These are phyloP conservation scores for Tephrocybe sp. DNA, from an alignment of 768 basidiomycete species.

Conservation along the genomic window DNA sequence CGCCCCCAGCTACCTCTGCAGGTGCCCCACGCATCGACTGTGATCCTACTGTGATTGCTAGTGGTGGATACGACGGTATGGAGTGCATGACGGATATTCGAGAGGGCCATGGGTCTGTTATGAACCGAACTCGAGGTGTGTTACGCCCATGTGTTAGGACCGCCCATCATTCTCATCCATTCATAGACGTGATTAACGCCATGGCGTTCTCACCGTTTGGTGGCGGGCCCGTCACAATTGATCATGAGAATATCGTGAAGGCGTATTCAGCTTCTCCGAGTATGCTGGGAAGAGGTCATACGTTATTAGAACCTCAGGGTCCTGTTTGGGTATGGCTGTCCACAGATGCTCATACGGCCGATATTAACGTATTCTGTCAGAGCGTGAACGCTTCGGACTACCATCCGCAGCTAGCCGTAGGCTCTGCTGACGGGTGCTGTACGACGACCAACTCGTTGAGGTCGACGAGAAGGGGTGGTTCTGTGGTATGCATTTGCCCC, in stretches of 20 bases:
- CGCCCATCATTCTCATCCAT: background rate
- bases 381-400: slow-evolving; percentile 73
- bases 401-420: slow-evolving; percentile 82
- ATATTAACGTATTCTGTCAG: slow-evolving; percentile 35
- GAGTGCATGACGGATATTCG: slow-evolving; percentile 76
- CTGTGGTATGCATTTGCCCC: slow-evolving; percentile 52
- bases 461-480: slow-evolving; percentile 66
- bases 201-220: slow-evolving; percentile 66
- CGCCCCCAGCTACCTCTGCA: slow-evolving; percentile 50
- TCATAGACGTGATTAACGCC: slow-evolving; percentile 65
- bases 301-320: slow-evolving; percentile 69
- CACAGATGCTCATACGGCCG: background rate
- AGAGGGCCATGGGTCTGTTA: slow-evolving; percentile 60
- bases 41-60: slow-evolving; percentile 72
- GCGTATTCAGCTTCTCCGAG: slow-evolving; percentile 68
- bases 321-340: slow-evolving; percentile 75
- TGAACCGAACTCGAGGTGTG: slow-evolving; percentile 77
- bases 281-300: slow-evolving; percentile 72
- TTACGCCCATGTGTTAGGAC: background rate
- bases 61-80: slow-evolving; percentile 79
- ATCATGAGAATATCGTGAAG: slow-evolving; percentile 81
- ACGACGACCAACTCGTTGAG: slow-evolving; percentile 70
- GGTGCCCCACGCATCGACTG: slow-evolving; percentile 45
- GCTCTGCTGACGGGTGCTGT: slow-evolving; percentile 81
- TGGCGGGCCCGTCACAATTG: slow-evolving; percentile 73